Percentiles rank a stretch among this genome's conserved stretches.
Evolutionary conservation across 805 yeast species (phyloP).

Genomic region (Candida coleopterorum): DNA sequence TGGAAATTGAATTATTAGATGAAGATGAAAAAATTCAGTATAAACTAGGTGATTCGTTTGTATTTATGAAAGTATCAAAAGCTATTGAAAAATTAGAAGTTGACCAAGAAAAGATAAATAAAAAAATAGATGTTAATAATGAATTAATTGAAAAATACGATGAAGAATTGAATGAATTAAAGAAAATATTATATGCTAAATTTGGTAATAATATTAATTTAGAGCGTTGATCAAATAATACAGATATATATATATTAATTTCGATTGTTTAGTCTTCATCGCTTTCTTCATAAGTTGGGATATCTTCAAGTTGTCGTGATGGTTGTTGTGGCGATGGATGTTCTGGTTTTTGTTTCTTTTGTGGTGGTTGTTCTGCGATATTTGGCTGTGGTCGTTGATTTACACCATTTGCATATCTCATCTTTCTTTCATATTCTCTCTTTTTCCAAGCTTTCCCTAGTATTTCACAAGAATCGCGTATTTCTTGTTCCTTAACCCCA

Average conservation of each 20-base stretch:
- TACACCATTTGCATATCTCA: slow-evolving; percentile 12
- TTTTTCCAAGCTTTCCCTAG: slow-evolving; percentile 61
- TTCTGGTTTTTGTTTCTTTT: slow-evolving; percentile 7
- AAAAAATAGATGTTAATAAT: slow-evolving; percentile 43
- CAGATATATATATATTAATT: neutral
- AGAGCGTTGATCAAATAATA: slow-evolving; percentile 44
- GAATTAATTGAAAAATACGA: slow-evolving; percentile 47
- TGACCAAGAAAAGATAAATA: slow-evolving; percentile 52
- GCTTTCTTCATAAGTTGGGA: slow-evolving; percentile 40
- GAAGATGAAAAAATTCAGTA: slow-evolving; percentile 67
- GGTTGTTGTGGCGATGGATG: slow-evolving; percentile 6
- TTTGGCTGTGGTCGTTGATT: neutral
- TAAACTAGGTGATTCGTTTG: slow-evolving; percentile 76
- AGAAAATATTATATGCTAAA: slow-evolving; percentile 74
- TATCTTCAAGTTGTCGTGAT: slow-evolving; percentile 15
- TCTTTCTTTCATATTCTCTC: slow-evolving; percentile 41
- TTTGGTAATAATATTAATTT: slow-evolving; percentile 87
- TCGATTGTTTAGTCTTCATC: slow-evolving; percentile 19
- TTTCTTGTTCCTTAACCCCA: slow-evolving; percentile 76
- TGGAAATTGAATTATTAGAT: slow-evolving; percentile 84
- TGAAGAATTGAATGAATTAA: slow-evolving; percentile 53
- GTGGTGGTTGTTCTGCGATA: slow-evolving; percentile 4
- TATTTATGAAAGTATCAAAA: slow-evolving; percentile 60
- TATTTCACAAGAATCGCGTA: slow-evolving; percentile 50
- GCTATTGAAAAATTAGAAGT: slow-evolving; percentile 65